Conservation (phyloP, 164 flowering plant genomes). For the Kingdonia uniflora region DNA sequence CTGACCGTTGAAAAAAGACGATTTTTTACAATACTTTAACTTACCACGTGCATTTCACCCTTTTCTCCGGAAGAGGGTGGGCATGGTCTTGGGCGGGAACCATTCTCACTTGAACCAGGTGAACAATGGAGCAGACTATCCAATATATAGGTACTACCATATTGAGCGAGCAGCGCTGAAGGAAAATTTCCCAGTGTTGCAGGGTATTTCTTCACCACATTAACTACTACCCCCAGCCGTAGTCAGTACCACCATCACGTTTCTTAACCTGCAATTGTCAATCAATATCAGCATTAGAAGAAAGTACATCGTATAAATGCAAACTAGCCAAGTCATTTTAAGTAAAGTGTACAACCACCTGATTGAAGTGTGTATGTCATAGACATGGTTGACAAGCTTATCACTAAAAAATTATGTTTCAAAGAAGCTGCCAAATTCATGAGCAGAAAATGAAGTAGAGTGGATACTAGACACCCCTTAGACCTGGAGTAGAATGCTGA, state of each 20-base stretch:
- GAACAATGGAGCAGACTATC: conserved; percentile 93
- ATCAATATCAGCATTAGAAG: too few relatives aligned
- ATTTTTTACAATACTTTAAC: conserved; percentile 27
- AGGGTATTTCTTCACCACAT: conserved; percentile 70
- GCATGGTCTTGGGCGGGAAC: conserved; percentile 82
- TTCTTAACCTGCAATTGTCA: conserved; percentile 58
- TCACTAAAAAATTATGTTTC: too few relatives aligned
- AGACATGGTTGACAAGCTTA: too few relatives aligned
- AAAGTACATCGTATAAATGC: too few relatives aligned
- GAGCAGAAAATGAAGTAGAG: too few relatives aligned
- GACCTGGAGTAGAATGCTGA: too few relatives aligned
- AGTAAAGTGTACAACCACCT: too few relatives aligned
- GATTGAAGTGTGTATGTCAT: too few relatives aligned
- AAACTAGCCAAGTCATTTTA: too few relatives aligned
- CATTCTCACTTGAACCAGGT: conserved; percentile 63
- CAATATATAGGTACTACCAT: conserved; percentile 78
- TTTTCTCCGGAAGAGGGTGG: conserved; percentile 90
- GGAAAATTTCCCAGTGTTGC: conserved; percentile 40
- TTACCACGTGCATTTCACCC: conserved; percentile 99
- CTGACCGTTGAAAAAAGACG: conserved; percentile 21
- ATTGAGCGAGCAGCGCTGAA: conserved; percentile 23
- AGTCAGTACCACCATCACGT: conserved; percentile 91
- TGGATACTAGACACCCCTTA: too few relatives aligned
- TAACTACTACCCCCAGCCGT: conserved; percentile 99
- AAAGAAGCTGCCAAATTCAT: too few relatives aligned